Base-by-base conservation (phyloP, 208 protist species). In the Trypanosoma rangeli region DNA sequence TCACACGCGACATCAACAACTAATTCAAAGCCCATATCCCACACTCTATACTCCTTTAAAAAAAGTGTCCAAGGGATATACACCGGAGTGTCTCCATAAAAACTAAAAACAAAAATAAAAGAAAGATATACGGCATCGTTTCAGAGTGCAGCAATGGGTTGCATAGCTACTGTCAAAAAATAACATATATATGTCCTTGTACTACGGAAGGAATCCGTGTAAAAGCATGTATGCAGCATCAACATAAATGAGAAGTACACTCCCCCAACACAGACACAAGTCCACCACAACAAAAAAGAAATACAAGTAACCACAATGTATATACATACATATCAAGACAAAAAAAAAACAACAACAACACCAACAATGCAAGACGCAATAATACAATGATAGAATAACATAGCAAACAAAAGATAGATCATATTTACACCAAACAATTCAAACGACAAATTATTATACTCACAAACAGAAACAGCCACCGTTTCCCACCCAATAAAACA, bases 1-100 rank as follows among this genome's bases (percentile, higher is more conserved):
- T 77, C 53, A 20, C 57, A 77, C n/a, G 56, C 57, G 29, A 10
- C 0, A 65, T 77, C 64, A 54, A 71, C 44, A 49, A 62, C 50
- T 37, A 77, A 20, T 29, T 28, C 49, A 53, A 70, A 57, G 48
- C 46, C 70, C 33, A 54, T 42, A 57, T 22, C 31, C 20, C 35
- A 48, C 1, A 22, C 10, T 46, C 1, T 46, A 18, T 18, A 9
- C 42, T 9, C 15, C 42, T 20, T 3, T 46, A 46, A 46, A 16
- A 1, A 16, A 46, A 46, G 42, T 16, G 3, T 18, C 42, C 5
- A 18, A 46, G 42, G 42, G 22, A 62, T 44, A 8, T 52, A 4
- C 9, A 52, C 5, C 9, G n/a, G n/a, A 28, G 8, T 26, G 18
- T 22, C 29, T 33, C 12, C n/a, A 29, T 46, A 22, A 68, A 39